A percentile compares a stretch with the other conserved stretches of the same genome.
phyloP scores from a whole-genome alignment of 1,284 basidiomycete species.

The Mixia osmundae region DNA sequence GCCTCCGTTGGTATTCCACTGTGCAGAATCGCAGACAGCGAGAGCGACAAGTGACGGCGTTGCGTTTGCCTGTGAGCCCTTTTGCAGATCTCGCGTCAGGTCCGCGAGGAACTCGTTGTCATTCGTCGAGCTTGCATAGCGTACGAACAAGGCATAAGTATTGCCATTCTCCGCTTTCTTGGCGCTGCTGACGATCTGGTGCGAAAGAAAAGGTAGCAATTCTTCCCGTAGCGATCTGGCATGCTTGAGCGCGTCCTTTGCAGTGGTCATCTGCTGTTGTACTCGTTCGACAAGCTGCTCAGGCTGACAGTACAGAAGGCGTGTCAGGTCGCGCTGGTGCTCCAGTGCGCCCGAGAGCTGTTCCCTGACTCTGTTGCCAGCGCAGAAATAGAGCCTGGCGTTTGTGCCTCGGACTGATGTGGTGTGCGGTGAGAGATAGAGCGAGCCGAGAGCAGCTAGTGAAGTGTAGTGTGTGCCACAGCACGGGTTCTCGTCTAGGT shows the following conservation, averaged over 20 bases:
- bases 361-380: conserved; percentile 46
- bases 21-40: conserved; percentile 35
- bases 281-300: conserved; percentile 42
- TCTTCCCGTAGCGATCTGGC: conserved; percentile 41
- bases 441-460: conserved; percentile 27
- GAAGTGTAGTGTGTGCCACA: conserved; percentile 63
- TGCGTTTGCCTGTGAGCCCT: conserved; percentile 11
- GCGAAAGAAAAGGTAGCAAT: conserved; percentile 35
- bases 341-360: conserved; percentile 35
- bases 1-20: conserved; percentile 3
- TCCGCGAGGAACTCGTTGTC: conserved; percentile 37
- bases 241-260: conserved; percentile 36
- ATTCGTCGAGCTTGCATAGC: conserved; percentile 37
- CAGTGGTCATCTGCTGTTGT: conserved; percentile 39
- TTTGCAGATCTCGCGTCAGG: conserved; percentile 27
- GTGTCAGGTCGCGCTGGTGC: too few relatives aligned
- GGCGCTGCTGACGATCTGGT: conserved; percentile 24
- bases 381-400: conserved; percentile 52
- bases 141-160: not conserved
- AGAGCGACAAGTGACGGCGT: too few relatives aligned
- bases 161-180: not conserved
- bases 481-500: conserved; percentile 31
- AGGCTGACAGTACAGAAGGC: conserved; percentile 42
- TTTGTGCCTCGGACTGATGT: conserved; percentile 27
- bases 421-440: conserved; percentile 40